These are phyloP conservation scores for Penicillium rolfsii DNA, from an alignment of 2,329 filamentous ascomycete species.

Conservation along the genomic window DNA sequence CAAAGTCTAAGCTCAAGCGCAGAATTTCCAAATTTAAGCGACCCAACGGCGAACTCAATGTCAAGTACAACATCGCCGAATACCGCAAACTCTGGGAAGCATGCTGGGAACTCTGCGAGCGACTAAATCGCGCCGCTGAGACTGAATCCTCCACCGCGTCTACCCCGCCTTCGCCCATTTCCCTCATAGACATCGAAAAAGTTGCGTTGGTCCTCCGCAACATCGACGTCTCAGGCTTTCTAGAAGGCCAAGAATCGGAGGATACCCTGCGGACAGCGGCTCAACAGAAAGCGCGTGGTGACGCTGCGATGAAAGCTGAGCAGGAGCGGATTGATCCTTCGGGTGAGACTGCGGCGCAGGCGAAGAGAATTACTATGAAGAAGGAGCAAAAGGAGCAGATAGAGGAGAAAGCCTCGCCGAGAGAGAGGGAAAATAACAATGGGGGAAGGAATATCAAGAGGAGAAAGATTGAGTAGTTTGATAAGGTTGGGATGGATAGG, in stretches of 20 bases:
- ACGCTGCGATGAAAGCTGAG: background rate
- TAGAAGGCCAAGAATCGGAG: background rate
- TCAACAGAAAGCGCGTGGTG: background rate
- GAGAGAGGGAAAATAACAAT: too few relatives aligned
- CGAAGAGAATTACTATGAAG: background rate
- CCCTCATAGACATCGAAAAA: constrained; percentile 41
- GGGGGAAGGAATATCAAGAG: background rate
- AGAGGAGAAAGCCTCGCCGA: background rate
- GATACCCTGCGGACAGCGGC: background rate
- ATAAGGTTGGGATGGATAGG: too few relatives aligned
- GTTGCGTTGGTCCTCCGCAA: constrained; percentile 45
- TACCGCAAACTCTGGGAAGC: constrained; percentile 41
- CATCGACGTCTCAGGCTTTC: constrained; percentile 34
- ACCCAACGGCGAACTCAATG: constrained; percentile 35
- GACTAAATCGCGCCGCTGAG: constrained; percentile 27
- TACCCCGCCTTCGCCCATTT: constrained; percentile 20
- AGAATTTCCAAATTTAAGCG: constrained; percentile 12
- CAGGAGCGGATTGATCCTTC: background rate
- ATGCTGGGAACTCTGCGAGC: constrained; percentile 25
- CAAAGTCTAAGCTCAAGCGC: background rate
- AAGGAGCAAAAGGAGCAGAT: background rate
- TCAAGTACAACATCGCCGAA: constrained; percentile 48
- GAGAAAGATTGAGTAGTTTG: background rate
- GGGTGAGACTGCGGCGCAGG: background rate
- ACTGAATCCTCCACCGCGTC: background rate